Conservation (phyloP, 768 basidiomycete genomes). For the Crucibulum laeve region DNA sequence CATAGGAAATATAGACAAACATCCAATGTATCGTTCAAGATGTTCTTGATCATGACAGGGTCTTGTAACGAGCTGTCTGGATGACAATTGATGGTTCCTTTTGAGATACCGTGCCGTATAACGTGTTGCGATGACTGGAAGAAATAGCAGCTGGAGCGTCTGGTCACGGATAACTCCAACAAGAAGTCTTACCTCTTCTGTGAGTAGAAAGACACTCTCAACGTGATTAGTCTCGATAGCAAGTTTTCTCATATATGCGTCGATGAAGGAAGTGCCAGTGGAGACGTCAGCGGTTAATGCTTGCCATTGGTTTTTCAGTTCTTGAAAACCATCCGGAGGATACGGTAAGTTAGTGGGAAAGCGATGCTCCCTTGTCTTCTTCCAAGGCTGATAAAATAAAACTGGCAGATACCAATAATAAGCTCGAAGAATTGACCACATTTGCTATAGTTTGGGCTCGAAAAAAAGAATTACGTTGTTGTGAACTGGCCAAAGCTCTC, state of each 20-base stretch:
- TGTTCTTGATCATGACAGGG: constrained; percentile 15
- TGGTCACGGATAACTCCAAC: background rate
- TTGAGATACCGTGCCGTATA: constrained; percentile 14
- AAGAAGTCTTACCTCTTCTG: constrained; percentile 12
- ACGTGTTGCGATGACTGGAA: constrained; percentile 18
- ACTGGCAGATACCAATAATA: constrained; percentile 1
- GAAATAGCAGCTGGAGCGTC: background rate
- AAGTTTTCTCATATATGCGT: constrained; percentile 15
- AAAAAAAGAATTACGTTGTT: constrained; percentile 8
- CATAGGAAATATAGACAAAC: constrained; percentile 11
- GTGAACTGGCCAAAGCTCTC: constrained; percentile 7
- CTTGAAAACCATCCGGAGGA: constrained; percentile 14
- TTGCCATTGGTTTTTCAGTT: constrained; percentile 15
- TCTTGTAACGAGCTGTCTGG: constrained; percentile 17
- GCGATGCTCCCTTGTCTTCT: constrained; percentile 13
- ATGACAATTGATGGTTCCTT: constrained; percentile 11
- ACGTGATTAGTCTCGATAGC: constrained; percentile 24
- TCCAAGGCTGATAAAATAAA: constrained; percentile 15
- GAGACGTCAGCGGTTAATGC: constrained; percentile 9
- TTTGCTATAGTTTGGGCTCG: too few relatives aligned
- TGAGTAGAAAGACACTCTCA: constrained; percentile 18
- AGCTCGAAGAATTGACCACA: background rate
- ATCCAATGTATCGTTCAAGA: constrained; percentile 21
- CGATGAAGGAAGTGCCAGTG: constrained; percentile 3
- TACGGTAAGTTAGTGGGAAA: constrained; percentile 17